Base-by-base conservation (phyloP, 2,329 filamentous ascomycete species). In the Drechmeria coniospora region DNA sequence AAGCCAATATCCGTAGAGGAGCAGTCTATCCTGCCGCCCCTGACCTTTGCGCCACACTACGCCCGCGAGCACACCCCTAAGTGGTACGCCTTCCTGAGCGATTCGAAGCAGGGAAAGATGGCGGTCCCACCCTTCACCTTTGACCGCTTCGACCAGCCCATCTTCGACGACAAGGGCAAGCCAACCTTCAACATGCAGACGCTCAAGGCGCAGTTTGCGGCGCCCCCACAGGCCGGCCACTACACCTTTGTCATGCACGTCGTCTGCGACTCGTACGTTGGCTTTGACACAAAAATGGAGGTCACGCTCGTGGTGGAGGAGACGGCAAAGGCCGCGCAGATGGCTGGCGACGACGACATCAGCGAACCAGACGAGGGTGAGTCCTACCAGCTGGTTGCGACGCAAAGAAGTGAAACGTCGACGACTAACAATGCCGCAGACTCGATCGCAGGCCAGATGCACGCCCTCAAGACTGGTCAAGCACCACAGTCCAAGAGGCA, bases 111-210 rank as follows among this genome's bases (percentile, higher is more conserved):
- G 49, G 86, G 82, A 46, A 92, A 92, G 57, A 87, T 98, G 56
- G 86, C 87, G 12, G 90, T 98, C 3, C 87, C 87, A 3, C 90
- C 92, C 0, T 94, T 93, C 52, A 83, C 80, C n/a, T 95, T 98
- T 56, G 75, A 76, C 23, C 76, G 76, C 25, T 95, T 98, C 49
- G 84, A 94, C 53, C 79, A 84, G 59, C 80, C 83, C 17, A 74
- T 94, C 18, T 79, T 90, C 37, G 74, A 79, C 41, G 74, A 73
- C 22, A 67, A 74, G 36, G 83, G 80, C 42, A 80, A 79, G 49
- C 87, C 87, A 2, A 95, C 90, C 2, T 98, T 82, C 59, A 78
- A 86, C 44, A 77, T 98, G 58, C 86, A 95, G 54, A 98, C 90
- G 3, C 64, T 95, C 45, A 95, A 93, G 65, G 87, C 92, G 51